A percentile compares a stretch with the other conserved stretches of the same genome.
Evolutionary conservation across 768 basidiomycete species (phyloP).

Genomic region (Tulasnella calospora): DNA sequence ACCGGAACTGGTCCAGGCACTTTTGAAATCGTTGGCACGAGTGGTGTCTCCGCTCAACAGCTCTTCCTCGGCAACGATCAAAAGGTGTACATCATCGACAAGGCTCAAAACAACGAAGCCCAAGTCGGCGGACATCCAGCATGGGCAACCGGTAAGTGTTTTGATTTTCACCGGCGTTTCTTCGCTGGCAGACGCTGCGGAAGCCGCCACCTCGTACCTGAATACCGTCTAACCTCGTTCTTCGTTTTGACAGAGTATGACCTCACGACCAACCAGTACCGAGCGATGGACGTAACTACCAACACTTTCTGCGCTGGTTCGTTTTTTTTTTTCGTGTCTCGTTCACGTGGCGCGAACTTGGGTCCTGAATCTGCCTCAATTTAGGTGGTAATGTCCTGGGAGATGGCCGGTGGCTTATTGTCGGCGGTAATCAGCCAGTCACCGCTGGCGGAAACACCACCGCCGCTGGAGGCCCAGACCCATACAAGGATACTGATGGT

Average conservation of each 20-base stretch:
- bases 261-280: slow-evolving; percentile 54
- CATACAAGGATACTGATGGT: slow-evolving; percentile 48
- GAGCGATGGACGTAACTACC: slow-evolving; percentile 60
- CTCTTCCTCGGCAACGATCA: slow-evolving; percentile 30
- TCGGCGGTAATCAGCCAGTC: slow-evolving; percentile 78
- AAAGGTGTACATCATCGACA: slow-evolving; percentile 28
- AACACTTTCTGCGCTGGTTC: slow-evolving; percentile 73
- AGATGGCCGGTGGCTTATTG: slow-evolving; percentile 72
- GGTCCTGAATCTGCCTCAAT: neutral
- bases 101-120: slow-evolving; percentile 28
- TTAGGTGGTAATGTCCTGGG: slow-evolving; percentile 67
- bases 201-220: too few species aligned
- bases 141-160: slow-evolving; percentile 41
- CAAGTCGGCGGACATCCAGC: slow-evolving; percentile 29
- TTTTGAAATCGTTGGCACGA: slow-evolving; percentile 29
- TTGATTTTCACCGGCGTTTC: neutral
- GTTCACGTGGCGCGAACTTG: neutral
- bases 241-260: slow-evolving; percentile 66
- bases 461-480: neutral
- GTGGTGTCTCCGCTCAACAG: slow-evolving; percentile 29
- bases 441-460: slow-evolving; percentile 18
- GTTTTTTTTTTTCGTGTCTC: neutral
- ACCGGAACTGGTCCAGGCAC: slow-evolving; percentile 19
- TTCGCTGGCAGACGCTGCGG: neutral
- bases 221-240: too few species aligned